Evolutionary conservation across 768 basidiomycete genomes (phyloP).

Genomic region (Lentinula lateritia): DNA sequence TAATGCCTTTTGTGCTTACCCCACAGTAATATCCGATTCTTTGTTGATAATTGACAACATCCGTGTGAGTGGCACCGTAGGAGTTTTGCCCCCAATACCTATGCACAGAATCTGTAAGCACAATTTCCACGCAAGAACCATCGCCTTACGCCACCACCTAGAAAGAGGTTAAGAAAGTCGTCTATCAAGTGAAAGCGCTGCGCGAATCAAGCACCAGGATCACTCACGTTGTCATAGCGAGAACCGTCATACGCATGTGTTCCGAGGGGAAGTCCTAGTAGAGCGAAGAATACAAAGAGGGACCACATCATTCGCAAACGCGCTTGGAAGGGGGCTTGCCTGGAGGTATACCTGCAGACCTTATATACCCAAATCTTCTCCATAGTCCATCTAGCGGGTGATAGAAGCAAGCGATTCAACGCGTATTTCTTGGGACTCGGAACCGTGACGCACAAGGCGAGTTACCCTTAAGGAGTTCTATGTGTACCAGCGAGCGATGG

Average conservation of each 20-base stretch:
- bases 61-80: conserved; percentile 51
- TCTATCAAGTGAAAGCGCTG: background rate
- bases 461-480: background rate
- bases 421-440: background rate
- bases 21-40: conserved; percentile 14
- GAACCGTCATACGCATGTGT: conserved; percentile 45
- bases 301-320: conserved; percentile 10
- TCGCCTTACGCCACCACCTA: conserved; percentile 5
- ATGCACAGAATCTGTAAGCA: conserved; percentile 5
- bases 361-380: background rate
- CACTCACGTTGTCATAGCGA: conserved; percentile 58
- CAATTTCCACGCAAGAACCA: background rate
- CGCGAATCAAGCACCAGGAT: background rate
- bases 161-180: background rate
- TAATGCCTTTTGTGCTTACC: background rate
- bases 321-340: background rate
- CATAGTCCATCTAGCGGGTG: background rate
- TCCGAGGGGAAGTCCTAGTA: conserved; percentile 9
- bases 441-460: background rate
- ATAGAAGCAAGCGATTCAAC: background rate
- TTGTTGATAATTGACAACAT: conserved; percentile 55
- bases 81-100: conserved; percentile 79
- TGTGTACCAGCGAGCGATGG: background rate
- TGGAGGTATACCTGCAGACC: background rate
- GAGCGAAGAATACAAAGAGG: conserved; percentile 13